Evolutionary conservation across 805 yeast species (phyloP), one percentile per base, ranked within the genome.

Genomic region (Ogataea siamensis): DNA sequence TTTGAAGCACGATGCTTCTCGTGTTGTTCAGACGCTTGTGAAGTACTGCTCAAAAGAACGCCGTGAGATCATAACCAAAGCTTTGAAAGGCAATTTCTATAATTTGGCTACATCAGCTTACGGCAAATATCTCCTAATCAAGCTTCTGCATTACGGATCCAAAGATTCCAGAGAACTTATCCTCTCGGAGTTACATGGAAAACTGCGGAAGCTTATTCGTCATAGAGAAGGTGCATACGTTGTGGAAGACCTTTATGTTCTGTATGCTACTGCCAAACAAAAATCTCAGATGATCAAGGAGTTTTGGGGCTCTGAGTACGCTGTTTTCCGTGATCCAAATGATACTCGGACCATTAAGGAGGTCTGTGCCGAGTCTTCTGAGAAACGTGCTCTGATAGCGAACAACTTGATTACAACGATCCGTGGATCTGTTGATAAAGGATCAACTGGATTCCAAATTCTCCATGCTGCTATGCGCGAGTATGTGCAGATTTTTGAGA

Each of bases 191-290:
- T 72, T 91, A 49, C 95, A 88, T 57, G 99, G 99, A 34, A 81
- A 82, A 53, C 76, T 87, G 55, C 75, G 96, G 61, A 91, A 87
- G 64, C 70, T 91, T 42, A 87, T 91, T 93, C 80, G 95, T 70
- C 97, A 91, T 66, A 83, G 85, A 67, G 98, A 91, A 71, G 99
- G 97, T 65, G 98, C 98, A 10, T 88, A 91, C 55, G 98, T 91
- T 26, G 88, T 89, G 49, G 98, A 91, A 65, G 99, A 91, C 70
- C 71, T 87, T 55, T 91, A 71, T 58, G 86, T 87, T 16, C 75
- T 88, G 40, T 91, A 89, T 62, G 78, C 96, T 8, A 78, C 87
- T 16, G 74, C 83, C 20, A 86, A 81, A 46, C 98, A 91, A 65
- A 85, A 78, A 62, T 76, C 78, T 39, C 96, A 87, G 64, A 89